Base-by-base conservation (phyloP, 495 filamentous ascomycete genomes). In the Mytilinidion resinicola region DNA sequence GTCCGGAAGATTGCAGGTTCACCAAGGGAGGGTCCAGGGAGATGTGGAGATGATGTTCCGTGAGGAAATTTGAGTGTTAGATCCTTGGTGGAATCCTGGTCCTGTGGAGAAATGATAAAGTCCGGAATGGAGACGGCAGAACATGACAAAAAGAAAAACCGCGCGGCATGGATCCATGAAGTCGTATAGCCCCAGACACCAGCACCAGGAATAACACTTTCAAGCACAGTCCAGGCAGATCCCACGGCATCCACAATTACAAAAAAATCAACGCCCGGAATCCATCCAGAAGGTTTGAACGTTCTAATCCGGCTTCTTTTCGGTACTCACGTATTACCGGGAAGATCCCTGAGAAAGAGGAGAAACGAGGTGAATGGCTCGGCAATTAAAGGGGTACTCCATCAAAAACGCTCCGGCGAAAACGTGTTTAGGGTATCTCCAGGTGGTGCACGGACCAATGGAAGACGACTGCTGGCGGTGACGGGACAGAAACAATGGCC, bases 361-460 rank as follows among this genome's bases (percentile, higher is more conserved):
- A 49, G 46, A 49, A 49, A 49, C 21, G 15, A 25, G 17, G 46
- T 19, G 33, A 9, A 49, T 9, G 33, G 15, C 21, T 49, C 46
- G 46, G 17, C 46, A 49, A 49, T 49, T 17, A 49, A 49, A 30
- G 3, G 25, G 25, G 15, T 49, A 49, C 46, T 49, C 46, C 46
- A 49, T 25, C 46, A 49, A 49, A 14, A 30, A 25, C 19, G 21
- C 21, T 49, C 46, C 46, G 21, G 46, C 21, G 46, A 33, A 49
- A 49, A 49, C 20, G 15, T 7, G 46, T 49, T 49, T 49, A 49
- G 46, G 46, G 46, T 49, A 49, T 49, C 46, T 49, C 46, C 46
- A 49, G 46, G 46, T 49, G 46, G 33, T 25, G 46, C 19, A 25
- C 46, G 12, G 33, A 49, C 46, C 33, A 49, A 49, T 49, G 46